phyloP scores from a whole-genome alignment of 2,329 filamentous ascomycete genomes.

The Pyricularia sp. region DNA sequence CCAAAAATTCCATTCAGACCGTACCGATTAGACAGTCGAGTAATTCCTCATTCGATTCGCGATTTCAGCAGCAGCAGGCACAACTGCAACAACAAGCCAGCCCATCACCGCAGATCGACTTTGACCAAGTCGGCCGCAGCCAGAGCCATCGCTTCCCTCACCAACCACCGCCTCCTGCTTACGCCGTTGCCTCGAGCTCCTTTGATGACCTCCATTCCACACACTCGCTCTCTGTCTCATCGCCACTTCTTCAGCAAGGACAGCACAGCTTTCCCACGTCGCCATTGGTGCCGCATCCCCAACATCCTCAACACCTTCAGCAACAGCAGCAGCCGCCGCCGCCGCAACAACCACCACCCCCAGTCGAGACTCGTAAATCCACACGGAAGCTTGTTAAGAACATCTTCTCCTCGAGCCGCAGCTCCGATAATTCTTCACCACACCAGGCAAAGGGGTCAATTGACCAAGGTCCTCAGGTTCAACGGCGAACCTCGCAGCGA shows the following conservation, averaged over 20 bases:
- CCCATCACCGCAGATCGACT: conserved; percentile 25
- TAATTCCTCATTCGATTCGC: not conserved
- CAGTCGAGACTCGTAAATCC: conserved; percentile 35
- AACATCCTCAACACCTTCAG: conserved; percentile 8
- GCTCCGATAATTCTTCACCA: not conserved
- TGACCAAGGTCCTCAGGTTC: conserved; percentile 23
- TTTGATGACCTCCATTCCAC: conserved; percentile 29
- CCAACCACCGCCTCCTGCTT: conserved; percentile 20
- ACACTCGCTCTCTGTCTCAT: conserved; percentile 15
- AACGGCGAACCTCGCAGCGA: conserved; percentile 45
- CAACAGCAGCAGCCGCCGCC: conserved; percentile 8
- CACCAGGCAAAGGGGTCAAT: conserved; percentile 31
- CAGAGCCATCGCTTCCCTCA: conserved; percentile 32
- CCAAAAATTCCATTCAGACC: not conserved
- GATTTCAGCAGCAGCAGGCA: conserved; percentile 20
- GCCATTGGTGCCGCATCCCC: conserved; percentile 15
- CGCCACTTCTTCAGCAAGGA: conserved; percentile 15
- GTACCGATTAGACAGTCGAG: conserved; percentile 21
- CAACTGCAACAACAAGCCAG: conserved; percentile 9
- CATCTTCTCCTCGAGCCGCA: conserved; percentile 28
- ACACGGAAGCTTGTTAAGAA: conserved; percentile 45
- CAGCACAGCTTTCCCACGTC: conserved; percentile 15
- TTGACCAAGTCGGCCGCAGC: conserved; percentile 42
- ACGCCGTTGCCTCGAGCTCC: conserved; percentile 27
- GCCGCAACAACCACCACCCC: conserved; percentile 12